A percentile compares a stretch with the other conserved stretches of the same genome.
Conservation (phyloP, 176 grass and related monocot genomes). For the Bothriochloa decipiens region DNA sequence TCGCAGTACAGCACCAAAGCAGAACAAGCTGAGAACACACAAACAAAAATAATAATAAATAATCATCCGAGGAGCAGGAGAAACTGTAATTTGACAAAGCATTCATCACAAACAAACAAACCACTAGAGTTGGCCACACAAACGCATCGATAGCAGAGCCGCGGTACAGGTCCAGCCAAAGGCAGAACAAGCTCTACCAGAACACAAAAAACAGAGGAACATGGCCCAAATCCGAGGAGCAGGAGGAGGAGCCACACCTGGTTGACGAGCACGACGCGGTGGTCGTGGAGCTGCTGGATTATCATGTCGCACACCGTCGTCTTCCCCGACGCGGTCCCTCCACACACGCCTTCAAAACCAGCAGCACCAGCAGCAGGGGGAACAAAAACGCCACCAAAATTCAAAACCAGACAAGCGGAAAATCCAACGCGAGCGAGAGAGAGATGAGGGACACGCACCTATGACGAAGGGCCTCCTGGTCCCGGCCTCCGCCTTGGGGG, state of each 20-base stretch:
- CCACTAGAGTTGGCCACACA: neutral
- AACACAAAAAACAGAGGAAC: neutral
- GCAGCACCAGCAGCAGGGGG: neutral
- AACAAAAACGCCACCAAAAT: neutral
- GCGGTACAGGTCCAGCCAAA: neutral
- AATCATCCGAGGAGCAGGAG: neutral
- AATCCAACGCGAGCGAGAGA: neutral
- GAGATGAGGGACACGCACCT: conserved; percentile 46
- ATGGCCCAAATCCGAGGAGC: neutral
- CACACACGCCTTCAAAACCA: conserved; percentile 56
- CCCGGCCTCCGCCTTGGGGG: neutral
- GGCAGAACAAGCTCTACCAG: neutral
- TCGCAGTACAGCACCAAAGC: neutral
- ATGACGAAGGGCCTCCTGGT: conserved; percentile 78
- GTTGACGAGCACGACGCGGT: conserved; percentile 75
- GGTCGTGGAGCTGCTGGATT: conserved; percentile 71
- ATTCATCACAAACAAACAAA: neutral
- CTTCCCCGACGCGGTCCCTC: conserved; percentile 78
- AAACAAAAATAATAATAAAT: neutral
- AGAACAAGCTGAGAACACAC: neutral
- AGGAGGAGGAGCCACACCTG: conserved; percentile 46
- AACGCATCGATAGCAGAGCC: neutral
- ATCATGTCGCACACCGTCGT: conserved; percentile 84
- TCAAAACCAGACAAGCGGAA: neutral
- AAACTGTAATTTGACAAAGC: neutral